phyloP scores from a whole-genome alignment of 257 asterid species.

The Prunella vulgaris region DNA sequence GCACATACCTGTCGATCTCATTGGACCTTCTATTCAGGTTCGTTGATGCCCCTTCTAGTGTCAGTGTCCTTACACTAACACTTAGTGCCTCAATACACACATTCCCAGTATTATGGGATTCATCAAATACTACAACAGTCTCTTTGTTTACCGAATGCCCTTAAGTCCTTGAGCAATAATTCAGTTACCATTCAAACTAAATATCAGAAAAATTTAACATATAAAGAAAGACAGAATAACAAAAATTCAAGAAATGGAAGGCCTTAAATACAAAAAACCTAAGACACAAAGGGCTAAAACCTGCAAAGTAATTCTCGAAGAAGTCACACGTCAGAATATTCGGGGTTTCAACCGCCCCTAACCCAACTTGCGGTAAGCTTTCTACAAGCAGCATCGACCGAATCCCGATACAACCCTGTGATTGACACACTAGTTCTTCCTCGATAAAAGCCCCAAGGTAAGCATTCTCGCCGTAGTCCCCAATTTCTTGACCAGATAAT shows the following conservation, averaged over 20 bases:
- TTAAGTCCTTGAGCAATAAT: conserved; percentile 54
- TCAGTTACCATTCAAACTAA: not conserved
- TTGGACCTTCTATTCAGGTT: conserved; percentile 81
- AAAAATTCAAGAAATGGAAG: not conserved
- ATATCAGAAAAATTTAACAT: not conserved
- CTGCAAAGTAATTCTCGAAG: conserved; percentile 88
- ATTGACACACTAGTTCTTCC: conserved; percentile 92
- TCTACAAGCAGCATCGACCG: conserved; percentile 93
- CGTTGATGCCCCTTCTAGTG: conserved; percentile 95
- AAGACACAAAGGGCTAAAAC: conserved; percentile 25
- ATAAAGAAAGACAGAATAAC: no score
- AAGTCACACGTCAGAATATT: conserved; percentile 67
- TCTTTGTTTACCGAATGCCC: conserved; percentile 73
- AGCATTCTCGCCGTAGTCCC: conserved; percentile 65
- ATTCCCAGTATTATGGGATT: conserved; percentile 96
- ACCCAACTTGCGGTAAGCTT: conserved; percentile 97
- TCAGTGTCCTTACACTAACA: conserved; percentile 89
- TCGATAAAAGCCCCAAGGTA: conserved; percentile 82
- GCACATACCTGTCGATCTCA: conserved; percentile 82
- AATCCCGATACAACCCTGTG: conserved; percentile 82
- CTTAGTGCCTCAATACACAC: conserved; percentile 98
- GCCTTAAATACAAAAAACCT: not conserved
- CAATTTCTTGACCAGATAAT: conserved; percentile 63
- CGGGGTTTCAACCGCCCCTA: conserved; percentile 74
- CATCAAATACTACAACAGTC: conserved; percentile 94